A percentile compares a stretch with the other conserved stretches of the same genome.
These are phyloP conservation scores for Xylaria sp. DNA, from an alignment of 2,329 filamentous ascomycete species.

Conservation along the genomic window DNA sequence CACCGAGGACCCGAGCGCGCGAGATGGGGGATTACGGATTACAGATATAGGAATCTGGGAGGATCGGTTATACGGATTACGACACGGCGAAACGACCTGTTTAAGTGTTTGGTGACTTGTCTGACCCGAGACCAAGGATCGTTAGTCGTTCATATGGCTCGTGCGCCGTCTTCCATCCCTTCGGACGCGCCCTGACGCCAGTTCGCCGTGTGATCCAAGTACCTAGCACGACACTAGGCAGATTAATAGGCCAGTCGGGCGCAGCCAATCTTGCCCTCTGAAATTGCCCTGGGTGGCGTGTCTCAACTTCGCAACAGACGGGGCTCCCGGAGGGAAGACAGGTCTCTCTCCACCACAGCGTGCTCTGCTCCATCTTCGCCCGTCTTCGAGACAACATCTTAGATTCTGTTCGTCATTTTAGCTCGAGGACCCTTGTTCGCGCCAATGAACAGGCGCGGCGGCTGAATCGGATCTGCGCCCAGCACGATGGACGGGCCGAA, in stretches of 20 bases:
- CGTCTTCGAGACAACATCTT: constrained; percentile 4
- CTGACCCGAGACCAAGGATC: background rate
- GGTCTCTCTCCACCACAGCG: constrained; percentile 1
- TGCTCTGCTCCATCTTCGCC: background rate
- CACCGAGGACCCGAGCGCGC: too few species aligned
- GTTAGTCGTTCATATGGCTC: background rate
- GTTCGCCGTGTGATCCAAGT: background rate
- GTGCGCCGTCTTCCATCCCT: background rate
- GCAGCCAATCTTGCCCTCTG: background rate
- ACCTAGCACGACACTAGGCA: background rate
- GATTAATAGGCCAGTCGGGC: background rate
- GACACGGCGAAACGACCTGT: background rate
- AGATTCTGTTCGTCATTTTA: background rate
- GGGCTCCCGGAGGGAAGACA: background rate
- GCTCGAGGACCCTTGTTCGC: background rate
- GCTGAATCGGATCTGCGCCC: background rate
- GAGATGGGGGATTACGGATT: too few species aligned
- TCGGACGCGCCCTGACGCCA: background rate
- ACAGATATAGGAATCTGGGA: too few species aligned
- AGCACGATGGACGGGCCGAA: constrained; percentile 13
- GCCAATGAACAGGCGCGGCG: constrained; percentile 4
- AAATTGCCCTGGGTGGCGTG: background rate
- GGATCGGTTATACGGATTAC: background rate
- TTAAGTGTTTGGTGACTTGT: background rate
- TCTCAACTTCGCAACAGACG: background rate